Evolutionary conservation across 108 stramenopile genomes (phyloP), one percentile per base, ranked within the genome.

Genomic region (Ochromonas danica): DNA sequence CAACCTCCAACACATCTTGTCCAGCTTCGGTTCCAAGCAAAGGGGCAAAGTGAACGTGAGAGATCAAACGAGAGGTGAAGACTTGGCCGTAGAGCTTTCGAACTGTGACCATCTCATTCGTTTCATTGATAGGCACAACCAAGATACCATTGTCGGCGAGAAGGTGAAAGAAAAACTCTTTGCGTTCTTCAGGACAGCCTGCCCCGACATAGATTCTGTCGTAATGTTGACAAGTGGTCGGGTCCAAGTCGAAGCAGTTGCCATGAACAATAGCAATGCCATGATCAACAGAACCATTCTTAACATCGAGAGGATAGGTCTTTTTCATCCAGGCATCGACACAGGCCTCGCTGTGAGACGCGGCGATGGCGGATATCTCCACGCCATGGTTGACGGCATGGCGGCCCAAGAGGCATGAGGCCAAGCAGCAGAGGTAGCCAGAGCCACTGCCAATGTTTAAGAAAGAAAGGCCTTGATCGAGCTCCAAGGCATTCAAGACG

Each of bases 391-490:
- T 75, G n/a, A 82, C 65, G 17, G 61, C 81, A 27, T 31, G 33
- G 39, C 62, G 61, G 1, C 94, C 94, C 78, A 94, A 61, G 74
- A 94, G 87, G 25, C 81, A 81, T n/a, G 92, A 90, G 17, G 87
- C 91, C 57, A 95, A 83, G 65, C 89, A 90, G 38, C 90, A 90
- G 65, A 95, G 78, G 79, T 95, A 95, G 31, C 92, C 92, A 3
- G 92, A 93, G 31, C 94, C 94, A 81, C 85, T 90, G 1, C 94
- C 94, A 36, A 93, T 82, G 77, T 94, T 94, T 30, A 95, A 80
- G 80, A 95, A 92, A 41, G 84, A 87, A 39, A 84, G 30, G 31
- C 85, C 85, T 22, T 88, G 87, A 3, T 78, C 71, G n/a, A 95
- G 88, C 51, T 92, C 91, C 74, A 95, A 79, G 14, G 92, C 92